Evolutionary conservation across 2,329 filamentous ascomycete species (phyloP).

Genomic region (Aspergillus amoenus): DNA sequence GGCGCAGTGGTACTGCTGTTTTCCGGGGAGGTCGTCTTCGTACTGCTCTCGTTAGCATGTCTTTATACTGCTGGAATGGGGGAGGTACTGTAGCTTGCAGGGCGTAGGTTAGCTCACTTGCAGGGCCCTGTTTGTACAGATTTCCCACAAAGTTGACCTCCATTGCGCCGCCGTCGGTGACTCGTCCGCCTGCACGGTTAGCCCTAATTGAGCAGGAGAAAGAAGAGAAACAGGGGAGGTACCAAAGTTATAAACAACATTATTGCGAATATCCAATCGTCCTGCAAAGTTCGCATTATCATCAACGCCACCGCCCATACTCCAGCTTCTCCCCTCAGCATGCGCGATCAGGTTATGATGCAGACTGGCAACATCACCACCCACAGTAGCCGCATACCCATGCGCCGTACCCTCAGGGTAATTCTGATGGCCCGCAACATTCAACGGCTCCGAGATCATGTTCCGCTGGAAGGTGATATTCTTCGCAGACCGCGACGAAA

Average conservation of each 20-base stretch:
- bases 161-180: conserved; percentile 13
- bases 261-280: conserved; percentile 12
- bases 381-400: conserved; percentile 13
- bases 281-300: conserved; percentile 10
- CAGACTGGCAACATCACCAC: conserved; percentile 7
- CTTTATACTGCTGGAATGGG: too few relatives aligned
- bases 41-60: background rate
- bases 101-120: conserved; percentile 3
- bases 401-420: conserved; percentile 10
- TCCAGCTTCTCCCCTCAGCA: conserved; percentile 13
- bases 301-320: conserved; percentile 14
- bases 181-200: conserved; percentile 2
- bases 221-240: background rate
- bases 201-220: background rate
- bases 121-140: conserved; percentile 11
- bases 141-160: conserved; percentile 15
- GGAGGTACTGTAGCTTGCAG: background rate
- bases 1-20: conserved; percentile 11
- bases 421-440: conserved; percentile 13
- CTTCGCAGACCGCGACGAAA: conserved; percentile 7
- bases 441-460: conserved; percentile 14
- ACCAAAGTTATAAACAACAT: conserved; percentile 15
- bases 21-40: conserved; percentile 9
- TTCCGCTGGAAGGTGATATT: conserved; percentile 16
- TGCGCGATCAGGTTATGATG: conserved; percentile 14